phyloP scores from a whole-genome alignment of 2,329 filamentous ascomycete species.

The Colletotrichum plurivorum region DNA sequence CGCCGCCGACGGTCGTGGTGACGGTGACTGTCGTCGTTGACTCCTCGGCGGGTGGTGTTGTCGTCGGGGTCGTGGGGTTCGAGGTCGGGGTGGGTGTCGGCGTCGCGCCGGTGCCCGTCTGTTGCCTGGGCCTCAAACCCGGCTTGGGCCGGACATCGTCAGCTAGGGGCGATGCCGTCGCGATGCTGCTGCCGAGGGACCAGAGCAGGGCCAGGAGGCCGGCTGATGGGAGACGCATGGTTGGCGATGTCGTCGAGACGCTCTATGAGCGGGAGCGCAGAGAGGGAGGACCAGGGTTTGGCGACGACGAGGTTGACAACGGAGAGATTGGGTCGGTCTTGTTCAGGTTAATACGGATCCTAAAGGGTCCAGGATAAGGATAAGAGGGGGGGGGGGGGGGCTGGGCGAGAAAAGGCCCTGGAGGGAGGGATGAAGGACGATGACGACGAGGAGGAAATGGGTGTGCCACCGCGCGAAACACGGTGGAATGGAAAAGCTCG shows the following conservation, averaged over 20 bases:
- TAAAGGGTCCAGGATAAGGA: not conserved
- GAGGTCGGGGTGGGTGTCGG: constrained; percentile 16
- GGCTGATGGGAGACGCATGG: constrained; percentile 33
- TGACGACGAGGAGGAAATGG: not conserved
- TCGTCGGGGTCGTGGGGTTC: constrained; percentile 10
- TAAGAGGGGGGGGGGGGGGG: not conserved
- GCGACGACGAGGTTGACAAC: not conserved
- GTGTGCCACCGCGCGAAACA: constrained; percentile 37
- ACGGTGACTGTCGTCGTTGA: constrained; percentile 28
- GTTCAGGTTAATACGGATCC: not conserved
- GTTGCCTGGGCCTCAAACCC: constrained; percentile 30
- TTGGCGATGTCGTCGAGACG: constrained; percentile 6
- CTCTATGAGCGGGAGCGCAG: constrained; percentile 17
- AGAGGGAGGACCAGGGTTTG: too few relatives aligned
- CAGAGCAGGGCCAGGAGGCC: constrained; percentile 38
- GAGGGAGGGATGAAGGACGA: not conserved
- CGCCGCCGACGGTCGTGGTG: constrained; percentile 18
- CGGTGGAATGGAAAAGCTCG: constrained; percentile 30
- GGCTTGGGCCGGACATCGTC: constrained; percentile 22
- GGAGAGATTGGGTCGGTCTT: constrained; percentile 1
- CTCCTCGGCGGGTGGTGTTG: constrained; percentile 2
- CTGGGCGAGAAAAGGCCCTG: not conserved
- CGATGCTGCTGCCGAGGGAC: constrained; percentile 20
- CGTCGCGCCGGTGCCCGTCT: constrained; percentile 13
- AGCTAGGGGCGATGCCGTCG: constrained; percentile 14